These are phyloP conservation scores for Tripidium arundinaceum DNA, from an alignment of 202 grass and related monocot species.

Conservation along the genomic window DNA sequence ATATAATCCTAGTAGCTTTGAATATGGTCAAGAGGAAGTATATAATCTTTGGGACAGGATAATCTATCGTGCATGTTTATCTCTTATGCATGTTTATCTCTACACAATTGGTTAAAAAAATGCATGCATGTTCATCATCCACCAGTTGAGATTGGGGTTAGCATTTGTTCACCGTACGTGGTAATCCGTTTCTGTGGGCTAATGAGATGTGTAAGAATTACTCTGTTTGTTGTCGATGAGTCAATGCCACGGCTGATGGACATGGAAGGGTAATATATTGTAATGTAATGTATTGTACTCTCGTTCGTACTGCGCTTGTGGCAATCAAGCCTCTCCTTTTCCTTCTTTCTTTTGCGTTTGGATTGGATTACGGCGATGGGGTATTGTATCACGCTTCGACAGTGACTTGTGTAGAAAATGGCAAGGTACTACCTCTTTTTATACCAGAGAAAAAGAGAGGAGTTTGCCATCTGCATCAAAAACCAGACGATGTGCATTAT, in stretches of 20 bases:
- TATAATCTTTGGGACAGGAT: not conserved
- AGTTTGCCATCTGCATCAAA: not conserved
- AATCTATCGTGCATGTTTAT: no score
- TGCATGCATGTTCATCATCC: not conserved
- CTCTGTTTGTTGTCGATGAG: not conserved
- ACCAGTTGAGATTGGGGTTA: not conserved
- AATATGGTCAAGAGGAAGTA: no score
- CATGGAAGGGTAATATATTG: not conserved
- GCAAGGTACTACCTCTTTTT: not conserved
- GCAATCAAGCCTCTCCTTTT: not conserved
- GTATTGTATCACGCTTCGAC: not conserved
- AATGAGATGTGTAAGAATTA: not conserved
- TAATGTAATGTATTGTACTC: no score
- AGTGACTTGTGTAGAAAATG: slow-evolving; percentile 6
- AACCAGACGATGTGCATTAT: not conserved
- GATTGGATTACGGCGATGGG: not conserved
- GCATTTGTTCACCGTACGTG: not conserved
- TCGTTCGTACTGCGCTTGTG: not conserved
- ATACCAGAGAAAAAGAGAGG: not conserved
- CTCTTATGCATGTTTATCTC: not conserved
- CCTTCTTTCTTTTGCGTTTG: not conserved
- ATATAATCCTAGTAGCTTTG: no score
- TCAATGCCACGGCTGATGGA: slow-evolving; percentile 12
- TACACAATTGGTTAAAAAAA: not conserved
- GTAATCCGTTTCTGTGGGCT: not conserved